phyloP scores from a whole-genome alignment of 192 early-diverging fungal genomes.

The Coemansia sp. region DNA sequence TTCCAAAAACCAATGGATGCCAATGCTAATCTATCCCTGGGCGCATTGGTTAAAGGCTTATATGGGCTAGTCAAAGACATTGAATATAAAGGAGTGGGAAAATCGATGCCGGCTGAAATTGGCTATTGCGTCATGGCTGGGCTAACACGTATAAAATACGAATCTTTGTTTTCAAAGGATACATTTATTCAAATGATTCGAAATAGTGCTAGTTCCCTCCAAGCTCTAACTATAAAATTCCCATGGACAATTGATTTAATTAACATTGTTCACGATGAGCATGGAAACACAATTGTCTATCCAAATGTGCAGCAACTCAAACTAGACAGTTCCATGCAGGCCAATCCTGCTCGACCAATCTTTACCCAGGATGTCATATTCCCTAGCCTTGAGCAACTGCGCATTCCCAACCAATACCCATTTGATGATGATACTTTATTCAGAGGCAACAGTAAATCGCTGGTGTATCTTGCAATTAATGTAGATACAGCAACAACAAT shows the following conservation, averaged over 20 bases:
- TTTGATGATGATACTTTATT: constrained; percentile 4
- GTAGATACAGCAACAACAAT: too few species aligned
- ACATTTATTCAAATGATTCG: too few species aligned
- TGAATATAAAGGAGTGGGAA: background rate
- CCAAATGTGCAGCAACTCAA: background rate
- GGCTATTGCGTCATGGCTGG: too few species aligned
- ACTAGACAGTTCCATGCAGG: background rate
- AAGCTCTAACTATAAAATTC: too few species aligned
- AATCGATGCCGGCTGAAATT: background rate
- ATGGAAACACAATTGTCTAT: constrained; percentile 1
- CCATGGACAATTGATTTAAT: background rate
- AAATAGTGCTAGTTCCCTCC: too few species aligned
- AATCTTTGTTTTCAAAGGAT: too few species aligned
- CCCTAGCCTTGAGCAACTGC: background rate
- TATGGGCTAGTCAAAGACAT: constrained; percentile 1
- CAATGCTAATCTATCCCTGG: background rate
- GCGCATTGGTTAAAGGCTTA: background rate
- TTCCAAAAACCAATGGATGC: background rate
- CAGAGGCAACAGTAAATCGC: background rate
- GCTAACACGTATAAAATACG: too few species aligned
- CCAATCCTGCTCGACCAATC: background rate
- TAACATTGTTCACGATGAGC: background rate
- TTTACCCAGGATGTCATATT: background rate
- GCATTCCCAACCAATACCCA: background rate
- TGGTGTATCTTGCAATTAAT: background rate